These are phyloP conservation scores for Aspergillus costaricaensis DNA, from an alignment of 2,329 filamentous ascomycete species.

Conservation along the genomic window DNA sequence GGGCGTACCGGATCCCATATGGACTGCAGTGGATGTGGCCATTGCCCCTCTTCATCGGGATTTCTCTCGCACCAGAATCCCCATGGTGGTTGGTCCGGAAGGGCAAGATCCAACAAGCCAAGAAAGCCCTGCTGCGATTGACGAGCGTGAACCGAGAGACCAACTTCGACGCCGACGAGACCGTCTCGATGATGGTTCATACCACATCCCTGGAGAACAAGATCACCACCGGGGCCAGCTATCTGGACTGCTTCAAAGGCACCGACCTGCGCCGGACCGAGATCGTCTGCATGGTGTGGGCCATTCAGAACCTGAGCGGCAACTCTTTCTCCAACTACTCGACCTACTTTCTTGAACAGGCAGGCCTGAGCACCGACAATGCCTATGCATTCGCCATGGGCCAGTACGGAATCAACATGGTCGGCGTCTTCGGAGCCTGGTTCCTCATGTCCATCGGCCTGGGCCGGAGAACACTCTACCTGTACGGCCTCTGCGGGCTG, in stretches of 20 bases:
- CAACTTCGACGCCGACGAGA: slow-evolving; percentile 79
- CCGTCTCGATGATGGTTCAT: slow-evolving; percentile 88
- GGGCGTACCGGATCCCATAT: slow-evolving; percentile 56
- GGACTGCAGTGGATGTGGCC: slow-evolving; percentile 58
- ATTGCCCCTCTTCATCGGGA: slow-evolving; percentile 50
- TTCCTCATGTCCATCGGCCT: slow-evolving; percentile 73
- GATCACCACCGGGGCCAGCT: slow-evolving; percentile 72
- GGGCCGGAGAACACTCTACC: slow-evolving; percentile 73
- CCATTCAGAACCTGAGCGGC: slow-evolving; percentile 65
- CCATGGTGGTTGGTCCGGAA: slow-evolving; percentile 55
- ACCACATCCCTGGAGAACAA: slow-evolving; percentile 78
- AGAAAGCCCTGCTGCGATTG: slow-evolving; percentile 46
- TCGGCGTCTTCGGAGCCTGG: slow-evolving; percentile 80
- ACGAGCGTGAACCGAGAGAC: slow-evolving; percentile 56
- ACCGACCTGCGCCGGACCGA: slow-evolving; percentile 77
- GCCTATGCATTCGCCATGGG: slow-evolving; percentile 61
- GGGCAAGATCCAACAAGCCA: slow-evolving; percentile 50
- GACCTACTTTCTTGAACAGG: slow-evolving; percentile 61
- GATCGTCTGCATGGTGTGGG: slow-evolving; percentile 66
- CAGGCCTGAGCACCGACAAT: slow-evolving; percentile 52
- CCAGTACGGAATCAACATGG: slow-evolving; percentile 70
- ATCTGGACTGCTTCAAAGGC: slow-evolving; percentile 82
- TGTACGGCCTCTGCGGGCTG: slow-evolving; percentile 73
- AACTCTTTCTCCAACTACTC: slow-evolving; percentile 67
- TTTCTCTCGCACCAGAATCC: slow-evolving; percentile 53